A percentile compares a stretch with the other conserved stretches of the same genome.
Evolutionary conservation across 306 rosid genomes (phyloP).

Genomic region (Abrus pulchellus): DNA sequence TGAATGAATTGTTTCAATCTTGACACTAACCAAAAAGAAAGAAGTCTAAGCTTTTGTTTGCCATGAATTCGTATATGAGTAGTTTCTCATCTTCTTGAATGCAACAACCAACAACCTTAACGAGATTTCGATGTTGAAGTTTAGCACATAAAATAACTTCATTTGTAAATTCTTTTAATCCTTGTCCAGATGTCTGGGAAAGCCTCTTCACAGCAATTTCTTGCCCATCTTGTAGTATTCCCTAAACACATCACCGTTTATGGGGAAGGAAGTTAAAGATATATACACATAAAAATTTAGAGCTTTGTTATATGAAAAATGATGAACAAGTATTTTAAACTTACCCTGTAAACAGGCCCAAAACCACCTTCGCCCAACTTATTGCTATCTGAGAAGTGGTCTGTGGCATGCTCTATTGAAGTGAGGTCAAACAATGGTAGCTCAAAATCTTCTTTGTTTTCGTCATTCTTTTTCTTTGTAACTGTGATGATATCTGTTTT

Average conservation of each 20-base stretch:
- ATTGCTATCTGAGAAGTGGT: not conserved
- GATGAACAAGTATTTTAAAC: not conserved
- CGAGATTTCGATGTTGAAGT: conserved; percentile 26
- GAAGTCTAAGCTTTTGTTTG: not conserved
- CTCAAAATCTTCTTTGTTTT: not conserved
- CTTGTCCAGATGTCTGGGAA: conserved; percentile 5
- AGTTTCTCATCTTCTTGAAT: not conserved
- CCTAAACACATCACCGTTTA: not conserved
- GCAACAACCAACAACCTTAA: conserved; percentile 29
- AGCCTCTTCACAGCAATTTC: conserved; percentile 18
- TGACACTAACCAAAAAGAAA: conserved; percentile 23
- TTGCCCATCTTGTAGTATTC: conserved; percentile 9
- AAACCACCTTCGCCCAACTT: conserved; percentile 21
- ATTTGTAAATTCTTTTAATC: conserved; percentile 19
- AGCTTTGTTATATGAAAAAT: too few relatives aligned
- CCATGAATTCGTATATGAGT: conserved; percentile 20
- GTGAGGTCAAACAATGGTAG: not conserved
- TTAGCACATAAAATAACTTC: conserved; percentile 5
- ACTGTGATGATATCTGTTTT: conserved; percentile 1
- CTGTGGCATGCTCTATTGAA: not conserved
- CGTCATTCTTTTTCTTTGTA: not conserved
- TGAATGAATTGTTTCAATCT: too few relatives aligned
- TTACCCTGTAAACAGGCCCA: not conserved
- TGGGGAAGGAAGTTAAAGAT: too few relatives aligned
- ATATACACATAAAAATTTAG: too few relatives aligned